phyloP scores from a whole-genome alignment of 2,329 filamentous ascomycete species.

The Aureobasidium sp. region DNA sequence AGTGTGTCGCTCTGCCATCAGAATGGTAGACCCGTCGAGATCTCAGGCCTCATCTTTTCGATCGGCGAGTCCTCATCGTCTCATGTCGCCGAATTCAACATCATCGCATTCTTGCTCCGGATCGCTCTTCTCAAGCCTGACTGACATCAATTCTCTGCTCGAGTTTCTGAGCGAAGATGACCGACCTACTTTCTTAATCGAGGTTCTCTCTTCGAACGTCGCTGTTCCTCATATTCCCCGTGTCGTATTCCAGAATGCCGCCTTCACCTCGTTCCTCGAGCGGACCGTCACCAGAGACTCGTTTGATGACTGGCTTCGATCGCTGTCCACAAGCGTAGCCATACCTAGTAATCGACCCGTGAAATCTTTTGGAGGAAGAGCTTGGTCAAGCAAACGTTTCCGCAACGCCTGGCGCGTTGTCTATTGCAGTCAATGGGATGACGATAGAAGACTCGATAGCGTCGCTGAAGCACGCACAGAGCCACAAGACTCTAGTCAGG shows the following conservation, averaged over 20 bases:
- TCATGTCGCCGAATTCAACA: not conserved
- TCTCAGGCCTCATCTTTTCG: conserved; percentile 4
- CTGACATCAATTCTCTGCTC: conserved; percentile 7
- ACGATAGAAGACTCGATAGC: not conserved
- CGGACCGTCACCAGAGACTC: not conserved
- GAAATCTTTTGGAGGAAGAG: conserved; percentile 7
- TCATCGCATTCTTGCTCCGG: conserved; percentile 5
- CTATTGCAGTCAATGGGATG: conserved; percentile 1
- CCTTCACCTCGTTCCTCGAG: conserved; percentile 3
- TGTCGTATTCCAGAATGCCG: conserved; percentile 12
- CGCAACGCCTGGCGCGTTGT: conserved; percentile 11
- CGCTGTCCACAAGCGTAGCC: not conserved
- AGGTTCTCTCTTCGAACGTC: not conserved
- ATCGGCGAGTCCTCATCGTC: conserved; percentile 3
- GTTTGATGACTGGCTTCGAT: conserved; percentile 9
- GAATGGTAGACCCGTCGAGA: conserved; percentile 7
- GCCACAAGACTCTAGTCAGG: not conserved
- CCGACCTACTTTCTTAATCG: conserved; percentile 4
- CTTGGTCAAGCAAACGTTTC: conserved; percentile 12
- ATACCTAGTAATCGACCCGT: not conserved
- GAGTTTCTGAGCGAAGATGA: conserved; percentile 11
- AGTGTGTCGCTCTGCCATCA: not conserved
- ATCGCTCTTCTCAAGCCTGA: conserved; percentile 2
- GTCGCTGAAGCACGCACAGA: not conserved
- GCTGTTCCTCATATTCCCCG: conserved; percentile 9